Evolutionary conservation across 2,329 filamentous ascomycete genomes (phyloP), one percentile per base, ranked within the genome.

Genomic region (Ophiognomonia clavigignenti-juglandacearum): DNA sequence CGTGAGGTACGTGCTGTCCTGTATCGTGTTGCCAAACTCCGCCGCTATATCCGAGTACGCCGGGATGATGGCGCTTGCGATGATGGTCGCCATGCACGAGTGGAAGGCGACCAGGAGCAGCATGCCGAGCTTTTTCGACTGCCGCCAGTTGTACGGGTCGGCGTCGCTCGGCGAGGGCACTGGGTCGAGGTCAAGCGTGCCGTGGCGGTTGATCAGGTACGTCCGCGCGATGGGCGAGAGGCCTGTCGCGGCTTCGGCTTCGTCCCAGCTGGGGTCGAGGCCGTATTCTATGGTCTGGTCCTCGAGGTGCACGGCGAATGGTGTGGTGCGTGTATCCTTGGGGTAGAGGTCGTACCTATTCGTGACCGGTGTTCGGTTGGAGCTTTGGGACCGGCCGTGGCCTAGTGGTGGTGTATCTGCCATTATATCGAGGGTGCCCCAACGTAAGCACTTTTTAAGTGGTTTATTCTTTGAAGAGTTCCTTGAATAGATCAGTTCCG

Each of bases 111-210:
- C 72, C 6, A 76, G 66, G n/a, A 69, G 43, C 0, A 77, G 60
- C 42, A 76, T 73, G 50, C 61, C 48, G 3, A 60, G 59, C 66
- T 74, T 76, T 32, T 74, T 74, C 71, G 72, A 74, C 13, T 47
- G 54, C 2, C 72, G 66, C 72, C 73, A 78, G 50, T 78, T 78
- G 56, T 74, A 75, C 1, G 74, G 75, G 54, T 78, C 74, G 5
- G 68, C 71, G 44, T 69, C 66, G 19, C 65, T 65, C 50, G 65
- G 64, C n/a, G 64, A 65, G 1, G 75, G 75, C 16, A 77, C 57
- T 1, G 75, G 74, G 41, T 77, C 72, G 4, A 78, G 65, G 19
- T 76, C 66, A 13, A 75, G 57, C 1, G 73, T 77, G 32, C 75
- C 75, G 66, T 78, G 74, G 43, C 71, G 64, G 36, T 66, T 53